Evolutionary conservation across 495 filamentous ascomycete species (phyloP).

Genomic region (Physcia stellaris): DNA sequence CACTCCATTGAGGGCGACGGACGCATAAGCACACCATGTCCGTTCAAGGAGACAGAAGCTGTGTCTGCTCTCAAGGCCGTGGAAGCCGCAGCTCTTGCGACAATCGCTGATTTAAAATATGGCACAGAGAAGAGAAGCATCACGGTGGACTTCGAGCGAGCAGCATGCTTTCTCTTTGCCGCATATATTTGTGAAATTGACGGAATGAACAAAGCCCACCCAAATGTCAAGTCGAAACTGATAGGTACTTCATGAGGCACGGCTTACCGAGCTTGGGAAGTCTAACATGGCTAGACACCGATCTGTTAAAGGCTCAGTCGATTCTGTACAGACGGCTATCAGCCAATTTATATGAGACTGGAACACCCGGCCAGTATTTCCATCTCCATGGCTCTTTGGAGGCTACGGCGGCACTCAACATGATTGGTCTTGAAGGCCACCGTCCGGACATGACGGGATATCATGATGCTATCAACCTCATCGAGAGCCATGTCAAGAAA

Average conservation of each 20-base stretch:
- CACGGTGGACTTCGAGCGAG: conserved; percentile 46
- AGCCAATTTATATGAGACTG: conserved; percentile 62
- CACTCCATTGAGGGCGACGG: background rate
- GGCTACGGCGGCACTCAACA: conserved; percentile 50
- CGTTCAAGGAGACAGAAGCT: conserved; percentile 60
- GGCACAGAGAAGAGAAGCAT: conserved; percentile 29
- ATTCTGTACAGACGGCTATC: conserved; percentile 60
- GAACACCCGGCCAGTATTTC: conserved; percentile 49
- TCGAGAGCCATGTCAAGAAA: conserved; percentile 49
- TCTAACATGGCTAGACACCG: conserved; percentile 45
- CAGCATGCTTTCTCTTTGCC: conserved; percentile 57
- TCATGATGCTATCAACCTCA: conserved; percentile 48
- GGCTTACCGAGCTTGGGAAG: too few species aligned
- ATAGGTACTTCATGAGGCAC: too few species aligned
- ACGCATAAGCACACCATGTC: conserved; percentile 38
- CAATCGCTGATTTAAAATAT: conserved; percentile 42
- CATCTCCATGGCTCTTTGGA: conserved; percentile 71
- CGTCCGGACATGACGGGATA: conserved; percentile 52
- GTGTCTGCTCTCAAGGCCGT: too few species aligned
- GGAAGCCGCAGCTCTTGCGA: conserved; percentile 52
- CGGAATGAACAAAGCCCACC: conserved; percentile 50
- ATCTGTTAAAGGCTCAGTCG: conserved; percentile 50
- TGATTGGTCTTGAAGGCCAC: conserved; percentile 55
- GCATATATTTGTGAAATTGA: conserved; percentile 59
- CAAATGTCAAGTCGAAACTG: too few species aligned